Conservation (phyloP, 1,284 basidiomycete species). For the Calocybe gambosa region DNA sequence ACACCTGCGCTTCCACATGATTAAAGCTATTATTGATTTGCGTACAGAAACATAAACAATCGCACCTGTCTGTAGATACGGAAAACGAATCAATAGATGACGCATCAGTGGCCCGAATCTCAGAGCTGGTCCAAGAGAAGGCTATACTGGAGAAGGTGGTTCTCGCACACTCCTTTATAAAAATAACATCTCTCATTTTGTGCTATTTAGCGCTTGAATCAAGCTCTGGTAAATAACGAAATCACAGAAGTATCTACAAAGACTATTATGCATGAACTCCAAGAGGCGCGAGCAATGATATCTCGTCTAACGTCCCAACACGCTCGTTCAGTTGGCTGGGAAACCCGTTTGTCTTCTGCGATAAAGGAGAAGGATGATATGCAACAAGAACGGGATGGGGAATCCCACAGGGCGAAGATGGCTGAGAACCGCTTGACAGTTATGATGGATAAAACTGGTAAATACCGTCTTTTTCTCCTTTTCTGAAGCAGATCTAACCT, state of each 20-base stretch:
- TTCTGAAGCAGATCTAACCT: slow-evolving; percentile 6
- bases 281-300: slow-evolving; percentile 67
- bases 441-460: slow-evolving; percentile 58
- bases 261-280: slow-evolving; percentile 67
- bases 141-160: slow-evolving; percentile 60
- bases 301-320: slow-evolving; percentile 65
- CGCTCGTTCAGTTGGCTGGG: slow-evolving; percentile 65
- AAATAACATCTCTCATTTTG: slow-evolving; percentile 1
- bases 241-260: slow-evolving; percentile 77
- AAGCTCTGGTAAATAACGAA: slow-evolving; percentile 79
- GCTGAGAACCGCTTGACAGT: slow-evolving; percentile 64
- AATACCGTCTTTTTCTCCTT: slow-evolving; percentile 20
- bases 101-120: slow-evolving; percentile 27
- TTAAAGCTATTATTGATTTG: not conserved
- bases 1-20: slow-evolving; percentile 15
- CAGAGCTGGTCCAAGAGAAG: slow-evolving; percentile 52
- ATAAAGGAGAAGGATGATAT: slow-evolving; percentile 79
- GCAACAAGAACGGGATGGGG: slow-evolving; percentile 75
- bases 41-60: slow-evolving; percentile 11
- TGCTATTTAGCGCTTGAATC: slow-evolving; percentile 59
- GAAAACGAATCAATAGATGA: slow-evolving; percentile 15
- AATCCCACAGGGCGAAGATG: slow-evolving; percentile 61
- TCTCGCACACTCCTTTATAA: not conserved
- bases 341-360: slow-evolving; percentile 54
- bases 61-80: slow-evolving; percentile 2